Percentiles rank a stretch among this genome's conserved stretches.
These are phyloP conservation scores for Aspergillus sp. DNA, from an alignment of 2,329 filamentous ascomycete genomes.

Conservation along the genomic window DNA sequence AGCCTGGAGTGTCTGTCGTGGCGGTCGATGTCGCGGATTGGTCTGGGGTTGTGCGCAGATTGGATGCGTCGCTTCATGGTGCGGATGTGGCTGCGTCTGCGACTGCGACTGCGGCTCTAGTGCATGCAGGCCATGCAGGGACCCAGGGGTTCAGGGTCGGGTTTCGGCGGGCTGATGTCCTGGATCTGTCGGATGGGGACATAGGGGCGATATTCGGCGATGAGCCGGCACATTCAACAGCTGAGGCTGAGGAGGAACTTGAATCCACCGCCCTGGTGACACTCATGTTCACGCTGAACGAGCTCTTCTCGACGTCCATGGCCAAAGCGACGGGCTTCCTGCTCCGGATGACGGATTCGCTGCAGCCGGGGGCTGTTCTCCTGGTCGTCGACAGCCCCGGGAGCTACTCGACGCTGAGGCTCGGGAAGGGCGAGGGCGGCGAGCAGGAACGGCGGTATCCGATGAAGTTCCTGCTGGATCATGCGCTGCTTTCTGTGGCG, in stretches of 20 bases:
- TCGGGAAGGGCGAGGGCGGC: conserved; percentile 43
- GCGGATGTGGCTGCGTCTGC: conserved; percentile 18
- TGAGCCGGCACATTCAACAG: too few species aligned
- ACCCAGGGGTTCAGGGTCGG: conserved; percentile 18
- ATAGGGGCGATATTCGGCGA: conserved; percentile 29
- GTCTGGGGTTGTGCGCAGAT: conserved; percentile 50
- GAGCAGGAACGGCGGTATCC: conserved; percentile 57
- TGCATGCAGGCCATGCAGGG: conserved; percentile 3
- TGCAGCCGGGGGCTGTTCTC: conserved; percentile 55
- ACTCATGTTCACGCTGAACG: conserved; percentile 88
- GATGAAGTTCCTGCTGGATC: conserved; percentile 87
- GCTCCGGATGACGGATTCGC: conserved; percentile 52
- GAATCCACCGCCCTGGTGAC: conserved; percentile 53
- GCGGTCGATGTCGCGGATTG: conserved; percentile 81
- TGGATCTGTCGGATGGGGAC: conserved; percentile 31
- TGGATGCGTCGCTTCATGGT: conserved; percentile 48
- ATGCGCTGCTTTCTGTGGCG: conserved; percentile 55
- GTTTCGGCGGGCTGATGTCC: conserved; percentile 45
- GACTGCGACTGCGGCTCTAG: conserved; percentile 21
- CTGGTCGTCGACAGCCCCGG: conserved; percentile 89
- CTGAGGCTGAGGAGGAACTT: too few species aligned
- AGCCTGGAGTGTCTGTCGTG: conserved; percentile 39
- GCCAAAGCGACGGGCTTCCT: conserved; percentile 69
- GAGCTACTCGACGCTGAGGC: conserved; percentile 73
- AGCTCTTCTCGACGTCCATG: conserved; percentile 74